phyloP scores from a whole-genome alignment of 148 eudicot genomes.

The Euryodendron excelsum region DNA sequence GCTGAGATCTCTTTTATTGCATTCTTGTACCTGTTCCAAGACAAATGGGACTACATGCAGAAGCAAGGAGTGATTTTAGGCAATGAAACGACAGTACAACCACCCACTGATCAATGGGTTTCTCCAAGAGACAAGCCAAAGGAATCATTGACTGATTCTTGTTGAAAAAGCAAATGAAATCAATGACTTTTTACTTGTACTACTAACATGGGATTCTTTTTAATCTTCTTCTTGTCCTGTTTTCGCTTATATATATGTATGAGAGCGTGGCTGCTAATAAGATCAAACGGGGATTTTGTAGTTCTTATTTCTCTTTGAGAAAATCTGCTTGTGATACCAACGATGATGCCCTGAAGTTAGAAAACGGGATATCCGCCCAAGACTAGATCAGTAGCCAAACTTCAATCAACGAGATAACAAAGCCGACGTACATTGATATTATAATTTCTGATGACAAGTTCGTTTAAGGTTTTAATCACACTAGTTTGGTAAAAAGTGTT shows the following conservation, averaged over 20 bases:
- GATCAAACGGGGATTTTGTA: neutral
- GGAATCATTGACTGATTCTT: conserved; percentile 34
- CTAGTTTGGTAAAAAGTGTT: too few species aligned
- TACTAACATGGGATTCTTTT: conserved; percentile 18
- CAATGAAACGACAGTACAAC: conserved; percentile 33
- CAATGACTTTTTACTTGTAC: conserved; percentile 33
- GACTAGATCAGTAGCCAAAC: too few species aligned
- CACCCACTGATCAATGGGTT: conserved; percentile 40
- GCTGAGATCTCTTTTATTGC: conserved; percentile 43
- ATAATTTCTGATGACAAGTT: too few species aligned
- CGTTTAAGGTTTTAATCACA: too few species aligned
- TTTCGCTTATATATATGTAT: neutral
- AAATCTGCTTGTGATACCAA: neutral
- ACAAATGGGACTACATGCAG: conserved; percentile 59
- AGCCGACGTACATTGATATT: too few species aligned
- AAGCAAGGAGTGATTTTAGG: conserved; percentile 45
- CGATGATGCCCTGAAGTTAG: neutral
- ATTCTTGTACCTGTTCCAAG: conserved; percentile 65
- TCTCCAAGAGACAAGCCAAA: conserved; percentile 26
- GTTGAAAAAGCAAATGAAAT: conserved; percentile 45
- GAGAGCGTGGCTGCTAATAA: neutral
- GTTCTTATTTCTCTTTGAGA: neutral
- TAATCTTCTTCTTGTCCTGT: neutral
- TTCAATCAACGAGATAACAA: too few species aligned
- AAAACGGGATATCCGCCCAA: too few species aligned